A percentile compares a stretch with the other conserved stretches of the same genome.
Evolutionary conservation across 805 yeast genomes (phyloP).

Genomic region (Pichia heedii): DNA sequence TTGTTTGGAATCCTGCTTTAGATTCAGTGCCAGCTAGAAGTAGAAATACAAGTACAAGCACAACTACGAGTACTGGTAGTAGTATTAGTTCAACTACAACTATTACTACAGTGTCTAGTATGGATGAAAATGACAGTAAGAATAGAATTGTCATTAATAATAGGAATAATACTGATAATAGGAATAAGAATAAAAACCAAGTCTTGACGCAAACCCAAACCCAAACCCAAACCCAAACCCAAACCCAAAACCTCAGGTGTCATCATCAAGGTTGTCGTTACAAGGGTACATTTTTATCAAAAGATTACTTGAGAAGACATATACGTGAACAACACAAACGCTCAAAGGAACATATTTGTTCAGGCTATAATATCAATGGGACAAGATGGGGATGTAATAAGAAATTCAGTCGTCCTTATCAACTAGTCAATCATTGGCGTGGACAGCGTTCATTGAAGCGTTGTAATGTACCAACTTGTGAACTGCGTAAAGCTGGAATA

Average conservation of each 20-base stretch:
- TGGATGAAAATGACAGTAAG: no score
- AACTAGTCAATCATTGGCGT: slow-evolving; percentile 27
- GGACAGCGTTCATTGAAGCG: slow-evolving; percentile 24
- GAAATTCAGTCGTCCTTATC: slow-evolving; percentile 27
- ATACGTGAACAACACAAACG: slow-evolving; percentile 25
- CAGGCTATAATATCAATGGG: slow-evolving; percentile 17
- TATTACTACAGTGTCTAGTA: no score
- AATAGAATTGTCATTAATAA: no score
- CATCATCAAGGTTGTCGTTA: slow-evolving; percentile 19
- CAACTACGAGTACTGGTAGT: no score
- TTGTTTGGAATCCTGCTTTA: no score
- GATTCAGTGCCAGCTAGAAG: no score
- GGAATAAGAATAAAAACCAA: no score
- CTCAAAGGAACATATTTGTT: slow-evolving; percentile 20
- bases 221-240: no score
- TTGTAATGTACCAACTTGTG: slow-evolving; percentile 23
- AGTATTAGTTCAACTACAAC: no score
- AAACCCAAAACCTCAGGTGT: slow-evolving; percentile 16
- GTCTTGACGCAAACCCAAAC: no score
- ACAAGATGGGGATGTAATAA: slow-evolving; percentile 26
- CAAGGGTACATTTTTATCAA: slow-evolving; percentile 24
- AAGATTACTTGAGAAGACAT: slow-evolving; percentile 24
- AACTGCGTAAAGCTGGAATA: slow-evolving; percentile 4
- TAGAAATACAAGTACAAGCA: no score
- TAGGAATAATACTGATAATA: neutral